Base-by-base conservation (phyloP, 306 rosid species). In the Fragaria nilgerrensis region DNA sequence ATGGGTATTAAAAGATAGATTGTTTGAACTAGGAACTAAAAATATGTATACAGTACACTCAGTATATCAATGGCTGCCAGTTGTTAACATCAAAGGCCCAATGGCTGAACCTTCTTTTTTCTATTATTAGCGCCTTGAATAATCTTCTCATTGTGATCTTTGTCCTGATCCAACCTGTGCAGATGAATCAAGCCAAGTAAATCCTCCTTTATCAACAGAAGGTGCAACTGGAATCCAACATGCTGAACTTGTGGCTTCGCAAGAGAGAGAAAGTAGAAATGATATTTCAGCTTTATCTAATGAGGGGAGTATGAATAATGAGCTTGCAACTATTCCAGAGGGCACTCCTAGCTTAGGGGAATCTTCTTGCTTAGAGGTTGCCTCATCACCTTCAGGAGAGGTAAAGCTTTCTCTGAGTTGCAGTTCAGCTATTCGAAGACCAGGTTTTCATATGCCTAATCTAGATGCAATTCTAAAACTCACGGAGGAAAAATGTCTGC, bases 401-500 rank as follows among this genome's bases (percentile, higher is more conserved):
- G 97, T 90, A 94, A 89, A 88, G 79, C 75, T 89, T 88, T 89
- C 86, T 82, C 81, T 80, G 82, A 84, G 89, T 84, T 89, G 82
- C 85, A 61, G 77, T 81, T 75, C 87, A 62, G 80, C 84, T 77
- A 67, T 77, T 77, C 84, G 89, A 82, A 82, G 88, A 67, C 85
- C 79, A 63, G 82, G 82, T 84, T 87, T 89, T 82, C 85, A 43
- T 62, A 75, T 88, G 80, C 91, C 86, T 86, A 79, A 84, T 75
- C 83, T 82, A 27, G 88, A 88, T 77, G 88, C 82, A 52, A 82
- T 86, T 79, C 70, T 85, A 68, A 90, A 91, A 82, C 56, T 82
- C 92, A 82, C 81, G 77, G 97, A 89, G 91, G 97, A 89, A 70
- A 92, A 90, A 80, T 92, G 90, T 81, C 83, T 87, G 89, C 88